phyloP scores from a whole-genome alignment of 2,329 filamentous ascomycete genomes.

The Davidsoniella virescens region DNA sequence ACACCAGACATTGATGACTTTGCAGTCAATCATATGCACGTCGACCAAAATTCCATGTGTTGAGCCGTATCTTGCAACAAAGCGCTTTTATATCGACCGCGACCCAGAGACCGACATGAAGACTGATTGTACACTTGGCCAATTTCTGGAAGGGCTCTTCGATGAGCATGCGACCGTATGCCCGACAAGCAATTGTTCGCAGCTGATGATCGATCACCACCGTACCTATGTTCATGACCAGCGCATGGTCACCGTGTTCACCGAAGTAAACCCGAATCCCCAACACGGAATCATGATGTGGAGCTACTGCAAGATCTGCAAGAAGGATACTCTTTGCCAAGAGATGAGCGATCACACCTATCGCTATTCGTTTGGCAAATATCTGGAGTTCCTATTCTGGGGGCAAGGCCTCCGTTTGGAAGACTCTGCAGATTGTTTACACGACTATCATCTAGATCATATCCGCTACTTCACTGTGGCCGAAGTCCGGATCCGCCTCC shows the following conservation, averaged over 20 bases:
- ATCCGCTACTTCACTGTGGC: constrained; percentile 82
- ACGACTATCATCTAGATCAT: constrained; percentile 86
- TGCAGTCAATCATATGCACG: constrained; percentile 89
- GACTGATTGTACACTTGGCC: constrained; percentile 82
- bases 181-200: constrained; percentile 68
- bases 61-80: constrained; percentile 75
- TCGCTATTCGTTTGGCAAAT: constrained; percentile 98
- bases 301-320: constrained; percentile 88
- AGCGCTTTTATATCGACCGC: constrained; percentile 90
- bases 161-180: constrained; percentile 62
- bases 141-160: constrained; percentile 87
- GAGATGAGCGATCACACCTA: constrained; percentile 89
- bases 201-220: constrained; percentile 81
- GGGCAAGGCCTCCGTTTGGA: constrained; percentile 63
- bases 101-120: constrained; percentile 54
- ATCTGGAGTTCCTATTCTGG: constrained; percentile 95
- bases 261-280: constrained; percentile 43
- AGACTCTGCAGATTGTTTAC: constrained; percentile 57
- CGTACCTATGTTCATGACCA: constrained; percentile 94
- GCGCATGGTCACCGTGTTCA: constrained; percentile 79
- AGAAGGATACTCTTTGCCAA: constrained; percentile 74
- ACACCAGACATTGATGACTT: constrained; percentile 88
- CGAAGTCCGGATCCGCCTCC: constrained; percentile 71
- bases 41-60: constrained; percentile 84
- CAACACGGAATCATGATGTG: constrained; percentile 74